Evolutionary conservation across 2,329 filamentous ascomycete species (phyloP).

Genomic region (Phyllosticta citriasiana): DNA sequence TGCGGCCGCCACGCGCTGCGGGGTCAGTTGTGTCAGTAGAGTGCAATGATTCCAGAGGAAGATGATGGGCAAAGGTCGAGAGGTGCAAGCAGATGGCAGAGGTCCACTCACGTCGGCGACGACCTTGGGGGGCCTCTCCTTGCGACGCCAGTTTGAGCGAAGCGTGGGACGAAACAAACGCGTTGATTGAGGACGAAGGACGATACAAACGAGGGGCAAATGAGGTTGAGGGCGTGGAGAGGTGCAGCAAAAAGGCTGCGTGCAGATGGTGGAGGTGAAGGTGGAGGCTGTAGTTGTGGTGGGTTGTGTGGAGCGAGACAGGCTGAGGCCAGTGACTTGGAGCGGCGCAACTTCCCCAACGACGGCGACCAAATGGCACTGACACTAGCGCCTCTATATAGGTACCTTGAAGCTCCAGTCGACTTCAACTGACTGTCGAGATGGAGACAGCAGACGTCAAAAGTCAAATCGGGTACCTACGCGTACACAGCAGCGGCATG

Average conservation of each 20-base stretch:
- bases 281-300: background rate
- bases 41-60: background rate
- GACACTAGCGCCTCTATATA: background rate
- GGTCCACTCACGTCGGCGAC: slow-evolving; percentile 9
- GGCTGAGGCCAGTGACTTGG: background rate
- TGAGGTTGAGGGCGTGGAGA: background rate
- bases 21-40: background rate
- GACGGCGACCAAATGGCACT: background rate
- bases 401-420: background rate
- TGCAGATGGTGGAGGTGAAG: background rate
- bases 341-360: background rate
- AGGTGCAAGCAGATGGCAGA: background rate
- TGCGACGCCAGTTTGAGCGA: slow-evolving; percentile 5
- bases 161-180: background rate
- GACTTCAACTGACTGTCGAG: background rate
- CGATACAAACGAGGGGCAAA: background rate
- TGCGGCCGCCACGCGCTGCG: slow-evolving; percentile 4
- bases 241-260: background rate
- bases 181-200: background rate
- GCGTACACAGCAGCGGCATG: background rate
- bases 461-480: background rate
- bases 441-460: background rate
- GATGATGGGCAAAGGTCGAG: background rate
- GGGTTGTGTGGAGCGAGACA: background rate
- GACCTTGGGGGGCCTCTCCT: background rate